These are phyloP conservation scores for Ephemerocybe angulata DNA, from an alignment of 768 basidiomycete genomes.

Conservation along the genomic window DNA sequence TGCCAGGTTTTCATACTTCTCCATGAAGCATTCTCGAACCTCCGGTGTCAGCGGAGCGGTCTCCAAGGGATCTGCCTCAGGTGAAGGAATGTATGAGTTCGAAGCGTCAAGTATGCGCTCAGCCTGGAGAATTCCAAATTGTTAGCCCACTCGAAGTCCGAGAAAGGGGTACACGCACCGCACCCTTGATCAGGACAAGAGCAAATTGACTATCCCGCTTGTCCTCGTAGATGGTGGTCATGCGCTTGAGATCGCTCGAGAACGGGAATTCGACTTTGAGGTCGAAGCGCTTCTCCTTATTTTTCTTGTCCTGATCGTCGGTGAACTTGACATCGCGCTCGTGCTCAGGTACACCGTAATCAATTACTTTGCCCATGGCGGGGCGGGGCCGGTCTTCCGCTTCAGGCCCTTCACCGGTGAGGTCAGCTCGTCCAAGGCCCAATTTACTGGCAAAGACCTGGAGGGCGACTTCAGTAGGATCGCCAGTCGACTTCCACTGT, in stretches of 20 bases:
- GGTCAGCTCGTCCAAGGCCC: conserved; percentile 34
- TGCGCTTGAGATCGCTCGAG: conserved; percentile 49
- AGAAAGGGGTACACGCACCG: conserved; percentile 21
- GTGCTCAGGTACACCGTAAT: conserved; percentile 18
- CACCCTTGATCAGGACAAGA: conserved; percentile 33
- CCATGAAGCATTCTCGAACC: conserved; percentile 23
- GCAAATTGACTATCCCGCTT: conserved; percentile 18
- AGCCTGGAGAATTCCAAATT: conserved; percentile 18
- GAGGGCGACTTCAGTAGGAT: conserved; percentile 55
- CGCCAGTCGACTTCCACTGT: conserved; percentile 46
- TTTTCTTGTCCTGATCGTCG: conserved; percentile 14
- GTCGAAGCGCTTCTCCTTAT: conserved; percentile 26
- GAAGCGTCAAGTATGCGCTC: conserved; percentile 53
- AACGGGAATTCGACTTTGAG: conserved; percentile 41
- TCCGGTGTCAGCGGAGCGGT: conserved; percentile 27
- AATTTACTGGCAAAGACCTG: conserved; percentile 52
- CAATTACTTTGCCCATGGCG: conserved; percentile 26
- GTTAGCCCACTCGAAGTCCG: neutral
- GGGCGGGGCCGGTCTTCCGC: conserved; percentile 16
- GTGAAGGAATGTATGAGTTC: conserved; percentile 26
- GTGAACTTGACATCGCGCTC: conserved; percentile 19
- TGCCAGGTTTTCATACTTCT: conserved; percentile 35
- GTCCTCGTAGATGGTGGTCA: conserved; percentile 39
- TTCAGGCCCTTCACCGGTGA: conserved; percentile 24
- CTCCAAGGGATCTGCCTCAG: conserved; percentile 18